A percentile compares a stretch with the other conserved stretches of the same genome.
phyloP scores from a whole-genome alignment of 139 green algal genomes.

The Nannochloris sp. region DNA sequence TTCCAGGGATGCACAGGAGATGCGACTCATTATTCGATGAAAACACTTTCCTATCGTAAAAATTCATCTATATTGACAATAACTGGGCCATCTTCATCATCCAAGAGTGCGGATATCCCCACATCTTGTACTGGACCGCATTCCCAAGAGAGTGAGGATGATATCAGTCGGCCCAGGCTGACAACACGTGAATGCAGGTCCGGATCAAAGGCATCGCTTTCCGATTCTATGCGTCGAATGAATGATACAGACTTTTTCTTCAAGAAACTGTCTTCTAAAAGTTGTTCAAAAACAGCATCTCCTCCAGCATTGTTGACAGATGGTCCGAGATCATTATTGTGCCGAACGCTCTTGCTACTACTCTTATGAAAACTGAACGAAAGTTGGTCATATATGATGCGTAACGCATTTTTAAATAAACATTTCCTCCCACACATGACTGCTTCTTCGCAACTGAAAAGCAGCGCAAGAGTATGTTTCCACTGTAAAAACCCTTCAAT shows the following conservation, averaged over 20 bases:
- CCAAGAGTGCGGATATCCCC: not conserved
- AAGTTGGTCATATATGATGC: slow-evolving; percentile 1
- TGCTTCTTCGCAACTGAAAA: slow-evolving; percentile 51
- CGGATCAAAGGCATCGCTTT: slow-evolving; percentile 9
- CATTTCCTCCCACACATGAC: slow-evolving; percentile 12
- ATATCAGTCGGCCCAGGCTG: too few relatives aligned
- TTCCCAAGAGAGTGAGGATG: too few relatives aligned
- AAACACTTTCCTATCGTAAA: not conserved
- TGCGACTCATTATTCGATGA: not conserved
- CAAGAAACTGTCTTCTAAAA: slow-evolving; percentile 50
- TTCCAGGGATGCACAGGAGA: slow-evolving; percentile 25
- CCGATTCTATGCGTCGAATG: slow-evolving; percentile 13
- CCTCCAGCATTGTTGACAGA: not conserved
- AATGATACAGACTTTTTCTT: not conserved
- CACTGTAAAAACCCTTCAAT: slow-evolving; percentile 66
- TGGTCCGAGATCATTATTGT: not conserved
- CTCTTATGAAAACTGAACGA: not conserved
- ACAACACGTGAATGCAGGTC: too few relatives aligned
- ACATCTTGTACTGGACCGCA: too few relatives aligned
- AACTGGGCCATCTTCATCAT: slow-evolving; percentile 14
- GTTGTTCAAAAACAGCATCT: not conserved
- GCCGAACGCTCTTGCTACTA: not conserved
- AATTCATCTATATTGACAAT: not conserved
- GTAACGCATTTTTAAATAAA: slow-evolving; percentile 25
- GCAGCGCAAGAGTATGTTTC: slow-evolving; percentile 56